phyloP scores from a whole-genome alignment of 192 early-diverging fungal species.

The Pilaira anomala region DNA sequence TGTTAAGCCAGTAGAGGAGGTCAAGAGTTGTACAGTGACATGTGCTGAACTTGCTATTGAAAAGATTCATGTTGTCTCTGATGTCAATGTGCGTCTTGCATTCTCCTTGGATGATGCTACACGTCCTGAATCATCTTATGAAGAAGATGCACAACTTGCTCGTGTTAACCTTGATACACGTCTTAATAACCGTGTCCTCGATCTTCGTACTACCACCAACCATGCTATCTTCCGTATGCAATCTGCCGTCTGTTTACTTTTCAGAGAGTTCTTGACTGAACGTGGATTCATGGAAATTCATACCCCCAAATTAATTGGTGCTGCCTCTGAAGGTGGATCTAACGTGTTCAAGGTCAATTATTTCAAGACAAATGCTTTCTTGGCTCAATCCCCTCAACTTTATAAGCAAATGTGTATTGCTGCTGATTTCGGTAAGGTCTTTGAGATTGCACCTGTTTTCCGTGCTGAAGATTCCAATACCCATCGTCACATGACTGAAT shows the following conservation, averaged over 20 bases:
- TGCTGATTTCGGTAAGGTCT: slow-evolving; percentile 97
- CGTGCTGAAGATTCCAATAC: slow-evolving; percentile 97
- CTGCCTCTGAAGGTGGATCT: slow-evolving; percentile 94
- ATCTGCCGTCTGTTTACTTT: slow-evolving; percentile 86
- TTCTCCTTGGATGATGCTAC: slow-evolving; percentile 92
- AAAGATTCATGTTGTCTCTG: slow-evolving; percentile 70
- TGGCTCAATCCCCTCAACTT: slow-evolving; percentile 98
- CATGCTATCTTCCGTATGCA: slow-evolving; percentile 98
- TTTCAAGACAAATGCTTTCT: slow-evolving; percentile 90
- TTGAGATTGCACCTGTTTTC: slow-evolving; percentile 96
- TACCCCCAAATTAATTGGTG: slow-evolving; percentile 92
- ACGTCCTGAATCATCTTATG: slow-evolving; percentile 77
- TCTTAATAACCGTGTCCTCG: slow-evolving; percentile 91
- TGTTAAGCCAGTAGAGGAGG: slow-evolving; percentile 71
- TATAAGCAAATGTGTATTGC: slow-evolving; percentile 99
- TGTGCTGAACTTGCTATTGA: slow-evolving; percentile 86
- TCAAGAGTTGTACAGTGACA: slow-evolving; percentile 91
- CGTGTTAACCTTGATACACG: slow-evolving; percentile 88
- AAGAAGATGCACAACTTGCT: slow-evolving; percentile 63
- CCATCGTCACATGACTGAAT: slow-evolving; percentile 99
- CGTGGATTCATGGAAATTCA: slow-evolving; percentile 94
- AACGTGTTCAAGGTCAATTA: slow-evolving; percentile 98
- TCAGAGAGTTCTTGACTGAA: slow-evolving; percentile 88
- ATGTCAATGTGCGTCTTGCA: slow-evolving; percentile 74
- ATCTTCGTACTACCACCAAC: slow-evolving; percentile 93